phyloP scores from a whole-genome alignment of 2,329 filamentous ascomycete species.

The Arthrobotrys musiformis region DNA sequence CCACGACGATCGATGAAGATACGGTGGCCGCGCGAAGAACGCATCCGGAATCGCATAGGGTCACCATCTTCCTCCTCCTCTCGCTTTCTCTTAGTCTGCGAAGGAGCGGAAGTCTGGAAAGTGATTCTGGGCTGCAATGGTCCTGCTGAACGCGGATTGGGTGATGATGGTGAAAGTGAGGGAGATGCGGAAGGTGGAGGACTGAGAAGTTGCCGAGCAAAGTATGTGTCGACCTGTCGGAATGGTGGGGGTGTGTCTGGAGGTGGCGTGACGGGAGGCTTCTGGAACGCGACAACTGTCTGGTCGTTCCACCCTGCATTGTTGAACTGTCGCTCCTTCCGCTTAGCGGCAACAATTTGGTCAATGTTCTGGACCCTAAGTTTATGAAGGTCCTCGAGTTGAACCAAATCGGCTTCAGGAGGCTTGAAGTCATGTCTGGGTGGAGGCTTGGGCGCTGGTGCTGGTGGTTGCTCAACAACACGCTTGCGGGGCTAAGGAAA shows the following conservation, averaged over 20 bases:
- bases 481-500: conserved; percentile 74
- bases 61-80: conserved; percentile 45
- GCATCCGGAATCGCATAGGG: conserved; percentile 39
- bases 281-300: conserved; percentile 49
- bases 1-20: conserved; percentile 45
- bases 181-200: conserved; percentile 46
- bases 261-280: conserved; percentile 30
- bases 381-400: conserved; percentile 47
- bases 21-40: conserved; percentile 31
- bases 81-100: conserved; percentile 47
- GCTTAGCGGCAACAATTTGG: conserved; percentile 28
- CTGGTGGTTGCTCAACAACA: conserved; percentile 70
- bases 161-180: conserved; percentile 45
- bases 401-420: conserved; percentile 61
- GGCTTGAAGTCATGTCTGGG: conserved; percentile 58
- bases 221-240: conserved; percentile 49
- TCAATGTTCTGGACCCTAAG: conserved; percentile 42
- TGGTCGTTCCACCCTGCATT: conserved; percentile 49
- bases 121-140: conserved; percentile 44
- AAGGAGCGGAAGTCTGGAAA: conserved; percentile 46
- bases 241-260: conserved; percentile 27
- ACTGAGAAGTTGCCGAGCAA: conserved; percentile 42
- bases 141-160: conserved; percentile 27
- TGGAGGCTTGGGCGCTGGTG: conserved; percentile 71
- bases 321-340: conserved; percentile 42